Conservation (phyloP, 129 eudicot genomes). For the Rutidosis leptorrhynchoides region DNA sequence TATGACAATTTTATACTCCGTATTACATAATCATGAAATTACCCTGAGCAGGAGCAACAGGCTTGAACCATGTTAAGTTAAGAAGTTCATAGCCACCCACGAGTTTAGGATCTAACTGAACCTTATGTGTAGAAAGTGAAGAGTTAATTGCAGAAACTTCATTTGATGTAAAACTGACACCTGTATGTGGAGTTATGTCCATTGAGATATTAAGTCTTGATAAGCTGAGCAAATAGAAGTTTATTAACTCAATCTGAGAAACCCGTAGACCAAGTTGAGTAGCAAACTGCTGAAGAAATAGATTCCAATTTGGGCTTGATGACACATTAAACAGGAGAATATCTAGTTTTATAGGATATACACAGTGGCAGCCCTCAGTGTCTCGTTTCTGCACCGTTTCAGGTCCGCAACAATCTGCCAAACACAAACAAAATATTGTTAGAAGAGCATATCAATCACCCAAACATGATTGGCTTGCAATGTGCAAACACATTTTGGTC, state of each 20-base stretch:
- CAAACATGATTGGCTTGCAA: not conserved
- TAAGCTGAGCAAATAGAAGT: constrained; percentile 65
- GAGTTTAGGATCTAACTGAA: constrained; percentile 64
- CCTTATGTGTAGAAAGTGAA: constrained; percentile 66
- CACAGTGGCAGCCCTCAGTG: constrained; percentile 75
- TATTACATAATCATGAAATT: constrained; percentile 25
- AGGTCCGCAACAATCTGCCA: constrained; percentile 87
- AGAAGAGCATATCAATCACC: constrained; percentile 10
- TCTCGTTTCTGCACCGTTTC: constrained; percentile 73
- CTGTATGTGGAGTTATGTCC: constrained; percentile 79
- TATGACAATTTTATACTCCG: not conserved
- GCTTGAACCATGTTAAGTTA: constrained; percentile 81
- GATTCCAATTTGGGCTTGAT: constrained; percentile 73
- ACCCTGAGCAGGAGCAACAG: constrained; percentile 67
- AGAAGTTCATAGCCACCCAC: constrained; percentile 84
- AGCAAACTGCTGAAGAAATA: constrained; percentile 72
- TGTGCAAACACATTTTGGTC: not conserved
- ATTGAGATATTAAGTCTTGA: constrained; percentile 89
- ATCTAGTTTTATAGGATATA: constrained; percentile 83
- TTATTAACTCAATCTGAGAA: constrained; percentile 79
- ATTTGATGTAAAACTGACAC: constrained; percentile 61
- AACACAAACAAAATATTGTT: constrained; percentile 15
- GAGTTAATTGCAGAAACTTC: constrained; percentile 73
- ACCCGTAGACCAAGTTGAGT: constrained; percentile 61
- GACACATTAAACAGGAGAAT: constrained; percentile 79